Percentiles rank a stretch among this genome's conserved stretches.
Evolutionary conservation across 148 eudicot genomes (phyloP).

Genomic region (Vaccinium corymbosum): DNA sequence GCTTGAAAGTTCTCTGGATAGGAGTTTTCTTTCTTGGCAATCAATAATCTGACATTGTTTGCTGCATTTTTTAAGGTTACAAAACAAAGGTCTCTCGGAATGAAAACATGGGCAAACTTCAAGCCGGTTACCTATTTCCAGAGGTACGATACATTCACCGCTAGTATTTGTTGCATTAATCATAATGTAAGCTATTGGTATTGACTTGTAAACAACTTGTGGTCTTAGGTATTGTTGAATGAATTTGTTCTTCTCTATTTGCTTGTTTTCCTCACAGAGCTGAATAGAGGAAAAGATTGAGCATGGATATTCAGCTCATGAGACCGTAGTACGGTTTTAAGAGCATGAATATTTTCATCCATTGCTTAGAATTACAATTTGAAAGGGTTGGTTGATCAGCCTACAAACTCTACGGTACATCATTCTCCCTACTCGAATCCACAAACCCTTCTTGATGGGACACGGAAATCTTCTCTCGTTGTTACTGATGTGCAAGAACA

Average conservation of each 20-base stretch:
- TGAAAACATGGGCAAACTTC: slow-evolving; percentile 59
- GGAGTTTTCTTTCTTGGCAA: not conserved
- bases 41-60: slow-evolving; percentile 4
- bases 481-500: too few species aligned
- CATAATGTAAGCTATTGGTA: not conserved
- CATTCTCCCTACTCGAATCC: too few species aligned
- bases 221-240: not conserved
- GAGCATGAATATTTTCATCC: not conserved
- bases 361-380: too few species aligned
- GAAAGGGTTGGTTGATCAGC: too few species aligned
- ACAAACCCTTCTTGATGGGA: too few species aligned
- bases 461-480: too few species aligned
- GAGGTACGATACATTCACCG: slow-evolving; percentile 36
- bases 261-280: not conserved
- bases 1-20: not conserved
- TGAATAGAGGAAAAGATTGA: not conserved
- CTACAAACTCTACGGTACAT: too few species aligned
- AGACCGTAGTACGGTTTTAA: not conserved
- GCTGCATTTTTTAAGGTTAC: slow-evolving; percentile 44
- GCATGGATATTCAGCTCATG: not conserved
- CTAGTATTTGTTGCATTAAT: not conserved
- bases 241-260: not conserved
- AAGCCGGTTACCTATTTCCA: slow-evolving; percentile 63
- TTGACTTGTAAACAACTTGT: not conserved
- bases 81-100: slow-evolving; percentile 65